Base-by-base conservation (phyloP, 352 stramenopile genomes). In the Phytophthora multivora region DNA sequence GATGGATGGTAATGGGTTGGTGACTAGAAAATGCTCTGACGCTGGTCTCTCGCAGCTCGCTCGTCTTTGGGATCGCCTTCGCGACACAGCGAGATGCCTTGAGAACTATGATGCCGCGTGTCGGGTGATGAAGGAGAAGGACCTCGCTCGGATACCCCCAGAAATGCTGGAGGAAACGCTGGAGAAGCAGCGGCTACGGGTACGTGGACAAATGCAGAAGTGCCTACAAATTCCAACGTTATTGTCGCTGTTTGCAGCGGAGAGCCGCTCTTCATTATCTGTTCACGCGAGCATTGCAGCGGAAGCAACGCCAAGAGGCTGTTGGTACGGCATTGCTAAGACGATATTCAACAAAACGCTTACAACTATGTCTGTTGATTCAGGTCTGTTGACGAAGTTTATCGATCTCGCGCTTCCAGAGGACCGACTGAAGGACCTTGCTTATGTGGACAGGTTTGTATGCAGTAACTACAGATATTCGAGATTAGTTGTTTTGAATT, bases 21-120 rank as follows among this genome's bases (percentile, higher is more conserved):
- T 39, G 42, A 18, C 11, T 30, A 42, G 8, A 38, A 25, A 18
- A 42, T 21, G 30, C n/a, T 28, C 3, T 36, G 10, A 39, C 46
- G 23, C 18, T 52, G 12, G 6, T 7, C 11, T 45, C 15, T 42
- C 39, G 1, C 54, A 89, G 80, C 74, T 89, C 18, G 80, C 77
- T 45, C 75, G 66, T 48, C 61, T 88, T n/a, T 89, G 80, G 80
- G 52, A 58, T 28, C 72, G 64, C 8, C 74, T 89, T 30, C 78
- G 75, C 30, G 77, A 88, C 16, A 58, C 71, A n/a, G 77, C 69
- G 35, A 62, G 75, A 47, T 70, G 66, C 28, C 61, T 88, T 5
- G 80, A 89, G 38, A 74, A 86, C 39, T 89, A 80, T 30, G 67
- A 79, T 26, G 80, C 80, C 23, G 77, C 80, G 0, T 61, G 60